A percentile compares a stretch with the other conserved stretches of the same genome.
These are phyloP conservation scores for Saccharomyces kudriavzevii DNA, from an alignment of 805 yeast genomes.

Conservation along the genomic window DNA sequence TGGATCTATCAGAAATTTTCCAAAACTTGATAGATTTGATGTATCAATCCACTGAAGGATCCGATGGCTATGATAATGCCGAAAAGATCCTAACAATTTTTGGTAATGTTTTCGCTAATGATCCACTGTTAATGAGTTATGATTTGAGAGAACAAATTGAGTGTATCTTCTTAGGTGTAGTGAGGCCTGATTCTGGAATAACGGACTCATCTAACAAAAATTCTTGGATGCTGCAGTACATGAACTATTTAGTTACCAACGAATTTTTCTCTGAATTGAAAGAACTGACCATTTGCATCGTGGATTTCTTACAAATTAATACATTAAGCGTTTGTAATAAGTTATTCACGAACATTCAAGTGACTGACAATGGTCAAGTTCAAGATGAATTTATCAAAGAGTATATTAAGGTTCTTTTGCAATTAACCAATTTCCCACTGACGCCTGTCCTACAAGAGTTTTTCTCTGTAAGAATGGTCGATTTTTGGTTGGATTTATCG, in stretches of 20 bases:
- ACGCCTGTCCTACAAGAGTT: constrained; percentile 52
- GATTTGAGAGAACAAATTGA: constrained; percentile 26
- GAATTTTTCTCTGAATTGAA: constrained; percentile 26
- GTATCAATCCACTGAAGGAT: constrained; percentile 22
- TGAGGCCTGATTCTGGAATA: constrained; percentile 13
- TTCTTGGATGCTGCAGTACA: constrained; percentile 29
- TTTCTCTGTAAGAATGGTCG: constrained; percentile 46
- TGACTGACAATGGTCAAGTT: constrained; percentile 3
- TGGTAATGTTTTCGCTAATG: constrained; percentile 25
- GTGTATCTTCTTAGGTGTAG: constrained; percentile 26
- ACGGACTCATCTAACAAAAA: constrained; percentile 14
- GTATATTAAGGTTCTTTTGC: constrained; percentile 42
- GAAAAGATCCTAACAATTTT: constrained; percentile 21
- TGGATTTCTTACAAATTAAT: constrained; percentile 27
- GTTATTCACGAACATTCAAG: constrained; percentile 19
- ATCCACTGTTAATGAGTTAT: constrained; percentile 24
- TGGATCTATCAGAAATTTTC: constrained; percentile 28
- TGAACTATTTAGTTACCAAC: constrained; percentile 28
- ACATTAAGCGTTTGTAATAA: constrained; percentile 29
- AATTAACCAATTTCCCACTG: constrained; percentile 50
- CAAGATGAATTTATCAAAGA: constrained; percentile 16
- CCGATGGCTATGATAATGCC: constrained; percentile 20
- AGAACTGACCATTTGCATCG: constrained; percentile 28
- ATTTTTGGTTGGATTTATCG: constrained; percentile 63
- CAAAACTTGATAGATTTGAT: constrained; percentile 23